Evolutionary conservation across 2,329 filamentous ascomycete species (phyloP).

Genomic region (Beauveria caledonica): DNA sequence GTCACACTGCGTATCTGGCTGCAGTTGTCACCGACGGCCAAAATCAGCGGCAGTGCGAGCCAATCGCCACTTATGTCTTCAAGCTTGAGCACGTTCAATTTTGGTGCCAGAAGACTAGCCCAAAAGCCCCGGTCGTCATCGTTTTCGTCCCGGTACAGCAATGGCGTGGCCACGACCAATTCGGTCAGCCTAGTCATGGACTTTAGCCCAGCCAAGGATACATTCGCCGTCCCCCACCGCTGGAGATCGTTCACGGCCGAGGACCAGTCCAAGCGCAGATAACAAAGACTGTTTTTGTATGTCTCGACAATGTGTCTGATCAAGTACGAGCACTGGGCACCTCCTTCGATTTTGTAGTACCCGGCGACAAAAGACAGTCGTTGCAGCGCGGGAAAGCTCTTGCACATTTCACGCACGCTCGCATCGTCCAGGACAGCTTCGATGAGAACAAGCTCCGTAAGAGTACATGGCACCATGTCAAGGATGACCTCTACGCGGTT

Average conservation of each 20-base stretch:
- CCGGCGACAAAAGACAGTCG: background rate
- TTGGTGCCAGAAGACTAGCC: background rate
- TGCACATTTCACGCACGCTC: background rate
- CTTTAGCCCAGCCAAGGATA: background rate
- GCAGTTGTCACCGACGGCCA: background rate
- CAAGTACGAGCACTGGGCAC: background rate
- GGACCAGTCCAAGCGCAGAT: background rate
- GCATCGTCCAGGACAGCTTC: background rate
- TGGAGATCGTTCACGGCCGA: rapidly evolving
- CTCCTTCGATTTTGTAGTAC: background rate
- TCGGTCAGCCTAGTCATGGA: background rate
- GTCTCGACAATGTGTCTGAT: background rate
- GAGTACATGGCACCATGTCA: background rate
- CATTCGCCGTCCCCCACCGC: background rate
- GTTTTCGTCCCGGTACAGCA: background rate
- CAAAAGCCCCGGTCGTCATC: background rate
- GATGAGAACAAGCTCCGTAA: background rate
- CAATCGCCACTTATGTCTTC: background rate
- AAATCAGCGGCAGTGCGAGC: background rate
- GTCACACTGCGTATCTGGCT: background rate
- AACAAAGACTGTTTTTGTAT: background rate
- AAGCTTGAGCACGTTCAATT: background rate
- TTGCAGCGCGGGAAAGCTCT: background rate
- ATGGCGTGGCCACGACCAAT: background rate
- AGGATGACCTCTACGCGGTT: rapidly evolving